Base-by-base conservation (phyloP, 179 eudicot genomes). In the Pouteria campechiana region DNA sequence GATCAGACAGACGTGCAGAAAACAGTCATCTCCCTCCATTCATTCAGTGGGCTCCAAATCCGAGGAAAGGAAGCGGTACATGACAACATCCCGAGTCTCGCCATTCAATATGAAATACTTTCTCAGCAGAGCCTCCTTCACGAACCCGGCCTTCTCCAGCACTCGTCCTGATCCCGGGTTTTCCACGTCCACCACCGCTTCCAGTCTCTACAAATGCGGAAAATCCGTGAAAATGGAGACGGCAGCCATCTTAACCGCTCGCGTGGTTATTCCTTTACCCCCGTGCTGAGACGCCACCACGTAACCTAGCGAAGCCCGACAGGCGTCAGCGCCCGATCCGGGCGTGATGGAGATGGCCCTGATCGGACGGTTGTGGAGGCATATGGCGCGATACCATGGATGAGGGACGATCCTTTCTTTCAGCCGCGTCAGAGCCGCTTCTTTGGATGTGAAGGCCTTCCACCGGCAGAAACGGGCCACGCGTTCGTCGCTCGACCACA, bases 371-470 rank as follows among this genome's bases (percentile, higher is more conserved):
- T 61, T 45, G 3, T 48, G 28, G 0, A 77, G 31, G 62, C 85
- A 77, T 29, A 81, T 81, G 8, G 92, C 75, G 31, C 64, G 49
- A 42, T 37, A 28, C 54, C 73, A 77, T 0, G 77, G 77, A 23
- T 74, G 85, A n/a, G 66, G 63, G 1, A 55, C 22, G 0, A 48
- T 50, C 4, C 9, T 2, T 33, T 44, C 28, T 6, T 10, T 29
- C 11, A 81, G 53, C 47, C 44, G 54, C 2, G 52, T 30, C 3
- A 59, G 4, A 12, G 75, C 85, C 4, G 46, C 61, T 39, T 74
- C 65, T 40, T 57, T 72, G 6, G 68, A 60, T 7, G 65, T 61
- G 60, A 29, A 55, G 0, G 73, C 24, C 13, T 67, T 60, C 61
- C 57, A 63, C 22, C 76, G 35, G 55, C 79, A 71, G 32, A 63